Percentiles rank a stretch among this genome's conserved stretches.
Evolutionary conservation across 2,329 filamentous ascomycete genomes (phyloP).

Genomic region (Penicillium frequentans): DNA sequence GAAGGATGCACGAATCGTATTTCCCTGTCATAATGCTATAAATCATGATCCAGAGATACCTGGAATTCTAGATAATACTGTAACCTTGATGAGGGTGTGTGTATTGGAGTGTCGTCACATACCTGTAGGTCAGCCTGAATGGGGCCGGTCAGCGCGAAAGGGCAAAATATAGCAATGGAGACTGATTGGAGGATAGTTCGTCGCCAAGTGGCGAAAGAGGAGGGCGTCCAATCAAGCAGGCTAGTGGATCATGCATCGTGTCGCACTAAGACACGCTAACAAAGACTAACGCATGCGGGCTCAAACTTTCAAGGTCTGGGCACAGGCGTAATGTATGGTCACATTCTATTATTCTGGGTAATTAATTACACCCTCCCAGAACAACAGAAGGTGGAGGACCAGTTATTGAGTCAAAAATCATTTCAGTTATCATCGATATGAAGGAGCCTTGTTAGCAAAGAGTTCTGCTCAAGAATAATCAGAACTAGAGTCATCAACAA

Average conservation of each 20-base stretch:
- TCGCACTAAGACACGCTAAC: not conserved
- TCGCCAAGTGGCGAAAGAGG: not conserved
- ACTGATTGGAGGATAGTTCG: not conserved
- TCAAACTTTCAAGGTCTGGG: not conserved
- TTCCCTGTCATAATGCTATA: not conserved
- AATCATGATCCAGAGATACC: not conserved
- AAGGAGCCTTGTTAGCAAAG: not conserved
- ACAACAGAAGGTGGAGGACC: not conserved
- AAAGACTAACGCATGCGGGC: slow-evolving; percentile 1
- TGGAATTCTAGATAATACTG: not conserved
- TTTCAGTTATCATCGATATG: not conserved
- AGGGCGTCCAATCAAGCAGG: not conserved
- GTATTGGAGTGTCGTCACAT: not conserved
- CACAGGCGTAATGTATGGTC: slow-evolving; percentile 6
- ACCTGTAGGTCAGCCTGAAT: not conserved
- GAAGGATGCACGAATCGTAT: not conserved
- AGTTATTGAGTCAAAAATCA: not conserved
- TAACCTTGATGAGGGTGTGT: not conserved
- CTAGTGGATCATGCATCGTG: not conserved
- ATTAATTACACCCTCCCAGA: not conserved
- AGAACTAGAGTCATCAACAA: not conserved
- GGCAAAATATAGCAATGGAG: not conserved
- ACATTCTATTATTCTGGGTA: not conserved
- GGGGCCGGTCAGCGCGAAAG: not conserved
- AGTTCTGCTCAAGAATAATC: not conserved